Conservation (phyloP, 148 eudicot genomes). For the Rhododendron simsii region DNA sequence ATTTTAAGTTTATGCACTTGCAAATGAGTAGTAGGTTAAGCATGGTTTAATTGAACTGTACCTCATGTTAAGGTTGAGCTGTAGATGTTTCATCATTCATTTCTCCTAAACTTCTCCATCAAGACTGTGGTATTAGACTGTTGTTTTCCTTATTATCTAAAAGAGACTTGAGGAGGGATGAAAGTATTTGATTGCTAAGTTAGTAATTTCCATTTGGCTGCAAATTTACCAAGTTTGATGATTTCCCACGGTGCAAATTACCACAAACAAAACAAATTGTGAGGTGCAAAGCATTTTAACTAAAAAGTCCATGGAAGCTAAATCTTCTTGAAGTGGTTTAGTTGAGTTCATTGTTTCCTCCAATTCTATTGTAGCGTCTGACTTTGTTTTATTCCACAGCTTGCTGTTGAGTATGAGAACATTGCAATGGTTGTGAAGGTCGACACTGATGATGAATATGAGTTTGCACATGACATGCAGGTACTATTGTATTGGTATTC, state of each 20-base stretch:
- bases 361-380: not conserved
- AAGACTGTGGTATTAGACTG: not conserved
- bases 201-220: not conserved
- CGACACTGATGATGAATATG: constrained; percentile 94
- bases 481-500: constrained; percentile 25
- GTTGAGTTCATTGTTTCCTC: constrained; percentile 7
- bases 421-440: constrained; percentile 80
- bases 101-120: not conserved
- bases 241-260: not conserved
- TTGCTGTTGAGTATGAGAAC: constrained; percentile 88
- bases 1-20: not conserved
- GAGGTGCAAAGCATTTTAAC: not conserved
- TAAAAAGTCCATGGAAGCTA: not conserved
- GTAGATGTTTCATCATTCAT: not conserved
- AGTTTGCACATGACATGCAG: constrained; percentile 97
- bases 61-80: not conserved
- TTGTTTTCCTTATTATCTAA: not conserved
- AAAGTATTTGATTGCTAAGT: not conserved
- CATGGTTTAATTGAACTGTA: not conserved
- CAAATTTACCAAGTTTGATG: not conserved
- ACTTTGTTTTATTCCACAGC: constrained; percentile 39
- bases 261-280: not conserved
- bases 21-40: not conserved
- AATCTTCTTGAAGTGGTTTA: not conserved
- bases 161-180: not conserved